phyloP scores from a whole-genome alignment of 495 filamentous ascomycete genomes.

The Penicillium alfredii region DNA sequence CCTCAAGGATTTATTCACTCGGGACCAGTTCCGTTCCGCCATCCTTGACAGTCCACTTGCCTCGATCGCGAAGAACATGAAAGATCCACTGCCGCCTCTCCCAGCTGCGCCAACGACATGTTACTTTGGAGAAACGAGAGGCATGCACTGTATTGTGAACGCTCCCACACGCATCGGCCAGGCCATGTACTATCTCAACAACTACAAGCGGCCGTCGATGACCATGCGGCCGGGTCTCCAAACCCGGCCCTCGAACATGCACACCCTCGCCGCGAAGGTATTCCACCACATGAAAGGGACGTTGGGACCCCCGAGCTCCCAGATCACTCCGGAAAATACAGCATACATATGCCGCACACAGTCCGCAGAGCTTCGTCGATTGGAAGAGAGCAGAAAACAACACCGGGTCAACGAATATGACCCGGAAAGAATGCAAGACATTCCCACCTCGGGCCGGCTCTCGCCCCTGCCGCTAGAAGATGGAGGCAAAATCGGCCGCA shows the following conservation, averaged over 20 bases:
- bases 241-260: background rate
- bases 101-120: constrained; percentile 4
- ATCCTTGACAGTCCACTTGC: constrained; percentile 9
- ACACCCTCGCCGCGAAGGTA: background rate
- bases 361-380: no score
- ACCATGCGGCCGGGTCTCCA: constrained; percentile 4
- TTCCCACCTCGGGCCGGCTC: background rate
- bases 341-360: no score
- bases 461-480: background rate
- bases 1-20: constrained; percentile 7
- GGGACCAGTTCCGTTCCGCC: constrained; percentile 6
- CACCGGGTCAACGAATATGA: background rate
- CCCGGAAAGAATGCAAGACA: background rate
- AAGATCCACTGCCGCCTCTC: constrained; percentile 19
- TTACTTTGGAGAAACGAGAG: background rate
- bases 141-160: background rate
- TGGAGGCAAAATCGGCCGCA: constrained; percentile 1
- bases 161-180: background rate
- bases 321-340: background rate
- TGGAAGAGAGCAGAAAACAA: background rate
- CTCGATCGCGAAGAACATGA: constrained; percentile 7
- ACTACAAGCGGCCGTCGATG: constrained; percentile 12
- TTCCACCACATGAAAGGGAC: constrained; percentile 4
- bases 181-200: background rate
- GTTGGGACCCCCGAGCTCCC: background rate